These are phyloP conservation scores for Prunus yedoensis DNA, from an alignment of 331 rosid species.

Conservation along the genomic window DNA sequence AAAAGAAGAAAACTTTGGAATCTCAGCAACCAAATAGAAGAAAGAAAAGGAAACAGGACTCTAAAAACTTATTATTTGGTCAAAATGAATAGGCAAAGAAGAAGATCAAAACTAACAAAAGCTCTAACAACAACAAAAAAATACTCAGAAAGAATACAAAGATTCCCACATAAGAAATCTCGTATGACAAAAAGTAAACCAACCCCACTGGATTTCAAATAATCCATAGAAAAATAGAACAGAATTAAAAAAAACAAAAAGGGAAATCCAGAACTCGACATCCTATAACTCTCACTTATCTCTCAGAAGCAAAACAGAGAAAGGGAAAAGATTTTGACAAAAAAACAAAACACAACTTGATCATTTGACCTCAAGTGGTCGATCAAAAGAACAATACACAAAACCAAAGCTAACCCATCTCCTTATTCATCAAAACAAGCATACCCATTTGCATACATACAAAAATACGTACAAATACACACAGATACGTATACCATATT, in stretches of 20 bases:
- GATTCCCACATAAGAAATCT: not conserved
- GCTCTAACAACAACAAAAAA: not conserved
- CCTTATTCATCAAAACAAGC: not conserved
- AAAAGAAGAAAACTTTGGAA: not conserved
- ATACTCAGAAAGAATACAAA: not conserved
- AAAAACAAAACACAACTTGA: no score
- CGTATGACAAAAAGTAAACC: not conserved
- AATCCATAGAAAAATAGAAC: not conserved
- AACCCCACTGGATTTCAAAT: not conserved
- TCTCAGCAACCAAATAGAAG: not conserved
- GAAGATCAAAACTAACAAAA: not conserved
- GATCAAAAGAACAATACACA: not conserved
- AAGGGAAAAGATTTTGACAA: not conserved
- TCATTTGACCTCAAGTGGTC: not conserved
- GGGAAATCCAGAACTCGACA: no score
- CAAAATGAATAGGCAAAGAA: not conserved
- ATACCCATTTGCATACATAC: not conserved
- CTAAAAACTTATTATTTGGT: not conserved
- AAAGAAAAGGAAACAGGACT: not conserved
- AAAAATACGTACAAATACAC: not conserved
- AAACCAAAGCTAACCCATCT: constrained; percentile 3
- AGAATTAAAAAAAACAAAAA: not conserved
- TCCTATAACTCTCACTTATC: no score
- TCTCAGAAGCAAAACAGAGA: constrained; percentile 11
- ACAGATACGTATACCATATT: not conserved